phyloP scores from a whole-genome alignment of 2,329 filamentous ascomycete species.

The Apiospora koreana region DNA sequence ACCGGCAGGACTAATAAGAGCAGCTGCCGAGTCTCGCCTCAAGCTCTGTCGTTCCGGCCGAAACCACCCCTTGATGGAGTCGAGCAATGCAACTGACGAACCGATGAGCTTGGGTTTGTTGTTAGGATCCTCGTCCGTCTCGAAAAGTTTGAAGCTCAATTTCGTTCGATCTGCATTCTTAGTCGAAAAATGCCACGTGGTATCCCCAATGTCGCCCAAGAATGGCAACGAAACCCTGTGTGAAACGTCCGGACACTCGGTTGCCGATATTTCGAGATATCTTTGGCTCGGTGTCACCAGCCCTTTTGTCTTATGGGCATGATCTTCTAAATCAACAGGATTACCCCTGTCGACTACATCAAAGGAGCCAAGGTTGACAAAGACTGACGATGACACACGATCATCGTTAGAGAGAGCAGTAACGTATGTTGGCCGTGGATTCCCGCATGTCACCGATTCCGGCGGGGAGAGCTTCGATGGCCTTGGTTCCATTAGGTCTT shows the following conservation, averaged over 20 bases:
- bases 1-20: conserved; percentile 9
- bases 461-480: background rate
- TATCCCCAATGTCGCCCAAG: conserved; percentile 10
- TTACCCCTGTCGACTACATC: background rate
- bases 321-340: background rate
- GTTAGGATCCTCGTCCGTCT: background rate
- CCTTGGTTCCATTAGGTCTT: too few species aligned
- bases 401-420: background rate
- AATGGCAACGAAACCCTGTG: conserved; percentile 12
- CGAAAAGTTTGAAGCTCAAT: conserved; percentile 15
- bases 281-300: background rate
- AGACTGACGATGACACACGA: background rate
- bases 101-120: background rate
- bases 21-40: conserved; percentile 13
- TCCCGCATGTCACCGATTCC: background rate
- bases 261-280: background rate
- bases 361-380: conserved; percentile 16
- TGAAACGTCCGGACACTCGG: background rate
- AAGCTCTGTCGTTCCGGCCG: conserved; percentile 16
- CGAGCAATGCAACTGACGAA: conserved; percentile 7
- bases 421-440: background rate
- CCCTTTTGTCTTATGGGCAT: background rate
- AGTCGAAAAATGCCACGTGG: conserved; percentile 14
- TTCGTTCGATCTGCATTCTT: conserved; percentile 6
- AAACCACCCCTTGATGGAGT: conserved; percentile 14